Evolutionary conservation across 1,139 yeast species (phyloP).

Genomic region (Debaryomyces coudertii): DNA sequence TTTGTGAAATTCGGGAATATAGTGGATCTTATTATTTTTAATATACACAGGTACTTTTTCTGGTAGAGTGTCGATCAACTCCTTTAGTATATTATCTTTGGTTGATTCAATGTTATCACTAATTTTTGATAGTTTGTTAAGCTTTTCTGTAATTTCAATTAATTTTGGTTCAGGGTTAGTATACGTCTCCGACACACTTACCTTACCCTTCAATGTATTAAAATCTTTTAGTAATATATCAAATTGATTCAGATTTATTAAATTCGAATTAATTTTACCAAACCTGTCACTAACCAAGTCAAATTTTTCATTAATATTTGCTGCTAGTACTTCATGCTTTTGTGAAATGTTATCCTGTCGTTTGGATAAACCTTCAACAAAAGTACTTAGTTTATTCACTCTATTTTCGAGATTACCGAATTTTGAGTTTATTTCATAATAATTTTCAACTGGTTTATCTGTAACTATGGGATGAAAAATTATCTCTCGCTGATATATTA

Average conservation of each 20-base stretch:
- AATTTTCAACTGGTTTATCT: constrained; percentile 13
- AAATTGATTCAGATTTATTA: constrained; percentile 16
- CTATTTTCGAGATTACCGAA: constrained; percentile 23
- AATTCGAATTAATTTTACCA: constrained; percentile 16
- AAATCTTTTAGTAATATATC: constrained; percentile 15
- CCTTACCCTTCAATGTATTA: constrained; percentile 12
- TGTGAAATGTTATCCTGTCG: constrained; percentile 22
- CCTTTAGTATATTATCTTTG: constrained; percentile 25
- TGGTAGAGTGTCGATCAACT: constrained; percentile 31
- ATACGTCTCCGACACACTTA: not conserved
- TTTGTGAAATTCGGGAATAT: constrained; percentile 44
- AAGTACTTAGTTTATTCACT: constrained; percentile 21
- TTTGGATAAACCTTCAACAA: constrained; percentile 15
- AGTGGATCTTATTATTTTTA: constrained; percentile 39
- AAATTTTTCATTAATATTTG: constrained; percentile 21
- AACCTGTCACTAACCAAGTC: constrained; percentile 23
- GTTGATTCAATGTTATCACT: constrained; percentile 24
- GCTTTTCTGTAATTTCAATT: constrained; percentile 22
- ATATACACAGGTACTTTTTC: constrained; percentile 37
- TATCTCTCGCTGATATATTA: constrained; percentile 4
- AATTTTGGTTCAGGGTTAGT: constrained; percentile 20
- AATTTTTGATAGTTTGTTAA: constrained; percentile 22
- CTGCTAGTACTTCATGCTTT: constrained; percentile 19
- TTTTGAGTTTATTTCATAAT: constrained; percentile 19
- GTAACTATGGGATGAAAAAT: not conserved